Evolutionary conservation across 225 moss, liverwort and hornwort genomes (phyloP).

Genomic region (Pseudoscleropodium purum): DNA sequence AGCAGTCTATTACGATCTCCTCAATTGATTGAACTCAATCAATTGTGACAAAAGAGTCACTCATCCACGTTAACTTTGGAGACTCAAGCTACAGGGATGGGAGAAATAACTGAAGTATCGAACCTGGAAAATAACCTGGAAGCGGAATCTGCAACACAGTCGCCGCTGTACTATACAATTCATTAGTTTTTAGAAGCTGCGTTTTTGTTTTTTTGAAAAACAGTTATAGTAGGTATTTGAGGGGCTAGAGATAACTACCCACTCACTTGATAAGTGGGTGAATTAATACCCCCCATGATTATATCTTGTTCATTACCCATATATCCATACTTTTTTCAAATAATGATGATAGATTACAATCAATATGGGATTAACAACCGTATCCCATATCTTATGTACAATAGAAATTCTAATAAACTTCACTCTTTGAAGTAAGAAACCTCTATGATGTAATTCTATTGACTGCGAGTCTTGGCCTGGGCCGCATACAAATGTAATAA

Average conservation of each 20-base stretch:
- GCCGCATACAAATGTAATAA: no score
- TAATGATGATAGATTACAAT: background rate
- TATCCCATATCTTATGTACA: no score
- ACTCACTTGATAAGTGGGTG: background rate
- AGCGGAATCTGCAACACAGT: background rate
- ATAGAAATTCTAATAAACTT: no score
- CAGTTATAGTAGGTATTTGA: background rate
- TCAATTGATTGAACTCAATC: background rate
- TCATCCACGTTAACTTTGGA: background rate
- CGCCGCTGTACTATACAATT: background rate
- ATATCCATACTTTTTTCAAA: background rate
- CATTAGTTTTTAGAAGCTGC: background rate
- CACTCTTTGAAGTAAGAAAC: no score
- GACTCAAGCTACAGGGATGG: background rate
- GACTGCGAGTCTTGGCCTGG: rapidly evolving
- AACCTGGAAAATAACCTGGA: background rate
- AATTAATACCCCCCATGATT: background rate
- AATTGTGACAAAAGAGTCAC: background rate
- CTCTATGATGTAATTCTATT: no score
- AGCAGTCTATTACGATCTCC: background rate
- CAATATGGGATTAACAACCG: background rate
- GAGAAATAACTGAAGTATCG: background rate
- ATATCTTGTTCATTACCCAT: background rate
- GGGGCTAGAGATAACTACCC: no score
- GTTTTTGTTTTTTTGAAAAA: background rate